A percentile compares a stretch with the other conserved stretches of the same genome.
Conservation (phyloP, 495 filamentous ascomycete species). For the Chlorociboria aeruginascens region DNA sequence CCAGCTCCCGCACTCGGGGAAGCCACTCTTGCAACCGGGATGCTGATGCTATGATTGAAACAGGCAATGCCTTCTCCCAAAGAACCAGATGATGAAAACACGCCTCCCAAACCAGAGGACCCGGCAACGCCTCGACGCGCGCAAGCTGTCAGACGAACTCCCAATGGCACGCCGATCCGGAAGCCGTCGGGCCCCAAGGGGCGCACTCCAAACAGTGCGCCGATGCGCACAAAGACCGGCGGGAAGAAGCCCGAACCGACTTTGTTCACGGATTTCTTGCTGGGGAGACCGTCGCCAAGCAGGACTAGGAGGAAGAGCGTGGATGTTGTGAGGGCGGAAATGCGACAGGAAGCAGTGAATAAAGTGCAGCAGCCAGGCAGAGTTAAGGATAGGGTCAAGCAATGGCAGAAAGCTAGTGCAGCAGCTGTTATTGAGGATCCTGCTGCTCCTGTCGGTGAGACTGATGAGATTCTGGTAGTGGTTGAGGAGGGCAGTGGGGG, state of each 20-base stretch:
- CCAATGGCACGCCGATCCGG: conserved; percentile 5
- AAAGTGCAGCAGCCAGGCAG: conserved; percentile 35
- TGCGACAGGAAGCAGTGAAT: conserved; percentile 30
- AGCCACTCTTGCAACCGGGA: too few species aligned
- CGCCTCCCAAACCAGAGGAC: background rate
- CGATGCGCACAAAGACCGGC: conserved; percentile 17
- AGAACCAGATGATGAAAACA: conserved; percentile 5
- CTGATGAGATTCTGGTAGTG: conserved; percentile 25
- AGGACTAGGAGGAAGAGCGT: conserved; percentile 28
- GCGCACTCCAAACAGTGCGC: conserved; percentile 29
- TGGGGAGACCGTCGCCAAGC: conserved; percentile 36
- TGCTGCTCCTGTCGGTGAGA: conserved; percentile 29
- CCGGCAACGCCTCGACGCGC: background rate
- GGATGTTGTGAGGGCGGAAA: conserved; percentile 25
- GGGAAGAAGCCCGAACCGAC: conserved; percentile 30
- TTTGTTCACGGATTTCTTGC: conserved; percentile 39
- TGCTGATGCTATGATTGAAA: too few species aligned
- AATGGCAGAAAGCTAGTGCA: conserved; percentile 63
- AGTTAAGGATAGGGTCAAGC: conserved; percentile 56
- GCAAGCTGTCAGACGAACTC: background rate
- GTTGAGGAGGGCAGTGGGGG: conserved; percentile 5
- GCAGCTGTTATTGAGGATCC: conserved; percentile 16
- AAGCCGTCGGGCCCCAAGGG: conserved; percentile 2
- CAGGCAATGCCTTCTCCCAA: conserved; percentile 7
- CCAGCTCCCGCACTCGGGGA: too few species aligned